Conservation (phyloP, 2,329 filamentous ascomycete genomes). For the Microcyclospora tardicrescens region DNA sequence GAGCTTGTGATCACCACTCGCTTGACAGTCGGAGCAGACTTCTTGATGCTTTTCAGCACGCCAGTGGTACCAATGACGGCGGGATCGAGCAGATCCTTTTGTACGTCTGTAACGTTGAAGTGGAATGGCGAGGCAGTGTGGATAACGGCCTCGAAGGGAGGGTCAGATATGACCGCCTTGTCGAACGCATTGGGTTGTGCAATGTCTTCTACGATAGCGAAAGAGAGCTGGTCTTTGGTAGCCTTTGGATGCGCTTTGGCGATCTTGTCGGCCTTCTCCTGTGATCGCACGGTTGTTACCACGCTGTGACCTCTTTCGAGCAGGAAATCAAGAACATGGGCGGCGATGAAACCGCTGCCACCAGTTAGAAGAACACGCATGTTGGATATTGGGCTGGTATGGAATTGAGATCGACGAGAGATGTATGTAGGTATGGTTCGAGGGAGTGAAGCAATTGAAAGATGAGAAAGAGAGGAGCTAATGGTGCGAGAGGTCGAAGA, state of each 20-base stretch:
- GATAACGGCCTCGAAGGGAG: conserved; percentile 59
- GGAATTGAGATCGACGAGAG: neutral
- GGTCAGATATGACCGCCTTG: conserved; percentile 45
- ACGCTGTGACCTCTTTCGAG: conserved; percentile 45
- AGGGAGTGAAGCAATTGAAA: no score
- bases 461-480: no score
- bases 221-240: conserved; percentile 46
- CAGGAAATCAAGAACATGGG: conserved; percentile 48
- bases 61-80: conserved; percentile 52
- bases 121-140: conserved; percentile 67
- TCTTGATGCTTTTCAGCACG: conserved; percentile 49
- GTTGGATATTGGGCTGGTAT: conserved; percentile 7
- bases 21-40: conserved; percentile 52
- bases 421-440: no score
- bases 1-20: conserved; percentile 60
- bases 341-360: conserved; percentile 53
- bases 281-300: conserved; percentile 49
- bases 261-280: conserved; percentile 50
- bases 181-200: conserved; percentile 56
- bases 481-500: no score
- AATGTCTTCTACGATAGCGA: conserved; percentile 60
- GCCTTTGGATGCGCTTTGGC: conserved; percentile 38
- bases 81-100: conserved; percentile 50
- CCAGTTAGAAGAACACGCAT: conserved; percentile 29
- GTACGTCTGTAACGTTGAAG: conserved; percentile 57